These are phyloP conservation scores for Primulina tabacum DNA, from an alignment of 257 asterid genomes.

Conservation along the genomic window DNA sequence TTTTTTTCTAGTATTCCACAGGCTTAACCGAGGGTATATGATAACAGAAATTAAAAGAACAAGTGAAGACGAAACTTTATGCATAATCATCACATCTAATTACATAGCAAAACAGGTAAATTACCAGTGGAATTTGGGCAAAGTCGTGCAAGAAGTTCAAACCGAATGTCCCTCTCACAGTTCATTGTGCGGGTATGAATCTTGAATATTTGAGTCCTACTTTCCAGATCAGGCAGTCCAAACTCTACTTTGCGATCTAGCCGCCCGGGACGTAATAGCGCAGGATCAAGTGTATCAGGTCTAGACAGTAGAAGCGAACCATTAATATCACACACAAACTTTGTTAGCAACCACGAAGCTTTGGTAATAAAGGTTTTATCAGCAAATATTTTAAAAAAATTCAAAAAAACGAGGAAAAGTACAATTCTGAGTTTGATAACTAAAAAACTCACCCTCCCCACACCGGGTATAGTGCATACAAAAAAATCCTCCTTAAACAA, in stretches of 20 bases:
- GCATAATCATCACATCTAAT: neutral
- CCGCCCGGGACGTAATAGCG: constrained; percentile 87
- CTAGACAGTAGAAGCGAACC: constrained; percentile 32
- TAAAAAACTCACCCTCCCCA: neutral
- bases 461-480: neutral
- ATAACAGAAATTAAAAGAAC: neutral
- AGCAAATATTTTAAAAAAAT: neutral
- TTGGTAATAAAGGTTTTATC: neutral
- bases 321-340: neutral
- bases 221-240: constrained; percentile 90
- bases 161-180: constrained; percentile 74
- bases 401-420: neutral
- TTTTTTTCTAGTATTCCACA: too few relatives aligned
- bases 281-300: constrained; percentile 98
- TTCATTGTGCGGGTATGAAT: constrained; percentile 83
- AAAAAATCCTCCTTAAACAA: neutral
- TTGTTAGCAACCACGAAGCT: neutral
- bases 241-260: constrained; percentile 93
- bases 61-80: neutral
- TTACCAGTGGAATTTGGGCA: constrained; percentile 95
- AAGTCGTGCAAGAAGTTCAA: constrained; percentile 82
- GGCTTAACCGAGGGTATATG: neutral
- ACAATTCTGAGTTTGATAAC: neutral
- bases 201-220: constrained; percentile 74
- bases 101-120: neutral